Evolutionary conservation across 345 rosid genomes (phyloP).

Genomic region (Salix dunnii): DNA sequence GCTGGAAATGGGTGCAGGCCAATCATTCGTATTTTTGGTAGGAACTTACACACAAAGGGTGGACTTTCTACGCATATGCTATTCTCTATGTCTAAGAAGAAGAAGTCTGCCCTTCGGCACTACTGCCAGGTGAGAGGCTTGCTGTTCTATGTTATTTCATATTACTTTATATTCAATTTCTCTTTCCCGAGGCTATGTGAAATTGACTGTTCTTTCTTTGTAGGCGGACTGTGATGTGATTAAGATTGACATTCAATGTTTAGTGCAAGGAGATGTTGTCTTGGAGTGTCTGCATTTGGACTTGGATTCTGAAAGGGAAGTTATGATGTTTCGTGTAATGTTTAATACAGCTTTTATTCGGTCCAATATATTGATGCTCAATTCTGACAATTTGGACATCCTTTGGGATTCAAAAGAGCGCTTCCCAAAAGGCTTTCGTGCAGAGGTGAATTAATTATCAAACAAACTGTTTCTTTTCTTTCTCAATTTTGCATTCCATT

Average conservation of each 20-base stretch:
- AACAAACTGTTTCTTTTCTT: background rate
- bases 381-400: constrained; percentile 90
- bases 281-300: constrained; percentile 94
- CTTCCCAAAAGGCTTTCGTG: constrained; percentile 89
- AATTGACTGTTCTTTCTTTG: constrained; percentile 23
- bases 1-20: constrained; percentile 92
- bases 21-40: constrained; percentile 84
- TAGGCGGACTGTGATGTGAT: constrained; percentile 96
- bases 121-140: constrained; percentile 63
- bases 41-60: constrained; percentile 50
- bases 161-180: background rate
- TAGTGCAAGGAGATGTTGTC: constrained; percentile 97
- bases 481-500: background rate
- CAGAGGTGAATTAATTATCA: constrained; percentile 57
- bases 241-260: constrained; percentile 90
- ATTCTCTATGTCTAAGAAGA: constrained; percentile 73
- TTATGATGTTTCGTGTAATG: constrained; percentile 98
- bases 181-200: constrained; percentile 10
- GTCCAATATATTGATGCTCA: constrained; percentile 92
- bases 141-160: background rate
- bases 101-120: constrained; percentile 59
- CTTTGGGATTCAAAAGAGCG: constrained; percentile 95
- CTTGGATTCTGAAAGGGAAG: constrained; percentile 86
- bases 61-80: constrained; percentile 92
- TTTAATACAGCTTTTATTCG: constrained; percentile 96